Evolutionary conservation across 768 basidiomycete species (phyloP).

Genomic region (Terana coerulea): DNA sequence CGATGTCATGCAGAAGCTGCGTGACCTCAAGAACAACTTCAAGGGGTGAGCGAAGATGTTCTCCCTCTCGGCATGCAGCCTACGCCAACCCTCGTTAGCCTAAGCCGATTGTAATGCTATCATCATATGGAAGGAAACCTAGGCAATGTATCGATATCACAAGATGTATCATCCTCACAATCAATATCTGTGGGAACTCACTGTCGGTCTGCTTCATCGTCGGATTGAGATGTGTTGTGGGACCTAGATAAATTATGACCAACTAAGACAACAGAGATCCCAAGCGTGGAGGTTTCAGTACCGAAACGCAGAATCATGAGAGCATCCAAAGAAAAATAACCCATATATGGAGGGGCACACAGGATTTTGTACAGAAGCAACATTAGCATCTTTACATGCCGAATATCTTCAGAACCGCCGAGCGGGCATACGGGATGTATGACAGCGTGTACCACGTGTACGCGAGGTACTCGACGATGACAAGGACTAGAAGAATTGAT

Average conservation of each 20-base stretch:
- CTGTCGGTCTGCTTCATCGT: too few species aligned
- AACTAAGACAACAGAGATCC: too few species aligned
- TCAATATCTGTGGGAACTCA: too few species aligned
- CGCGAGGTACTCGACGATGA: slow-evolving; percentile 87
- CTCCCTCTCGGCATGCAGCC: not conserved
- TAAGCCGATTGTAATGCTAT: slow-evolving; percentile 1
- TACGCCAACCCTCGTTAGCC: not conserved
- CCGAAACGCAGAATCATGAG: too few species aligned
- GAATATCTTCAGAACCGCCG: slow-evolving; percentile 64
- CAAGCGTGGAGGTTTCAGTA: too few species aligned
- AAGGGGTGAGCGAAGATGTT: slow-evolving; percentile 45
- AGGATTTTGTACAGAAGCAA: not conserved
- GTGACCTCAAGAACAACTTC: slow-evolving; percentile 84
- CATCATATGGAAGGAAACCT: not conserved
- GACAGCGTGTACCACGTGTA: slow-evolving; percentile 87
- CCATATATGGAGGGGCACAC: not conserved
- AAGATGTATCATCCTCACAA: too few species aligned
- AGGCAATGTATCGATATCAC: too few species aligned
- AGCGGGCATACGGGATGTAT: slow-evolving; percentile 89
- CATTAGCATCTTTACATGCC: slow-evolving; percentile 32
- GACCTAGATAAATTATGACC: too few species aligned
- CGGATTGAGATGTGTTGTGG: too few species aligned
- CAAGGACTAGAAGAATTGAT: slow-evolving; percentile 58
- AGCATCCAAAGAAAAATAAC: too few species aligned
- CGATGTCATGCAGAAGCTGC: slow-evolving; percentile 67